Conservation (phyloP, 345 rosid genomes). For the Excoecaria cochinchinensis region DNA sequence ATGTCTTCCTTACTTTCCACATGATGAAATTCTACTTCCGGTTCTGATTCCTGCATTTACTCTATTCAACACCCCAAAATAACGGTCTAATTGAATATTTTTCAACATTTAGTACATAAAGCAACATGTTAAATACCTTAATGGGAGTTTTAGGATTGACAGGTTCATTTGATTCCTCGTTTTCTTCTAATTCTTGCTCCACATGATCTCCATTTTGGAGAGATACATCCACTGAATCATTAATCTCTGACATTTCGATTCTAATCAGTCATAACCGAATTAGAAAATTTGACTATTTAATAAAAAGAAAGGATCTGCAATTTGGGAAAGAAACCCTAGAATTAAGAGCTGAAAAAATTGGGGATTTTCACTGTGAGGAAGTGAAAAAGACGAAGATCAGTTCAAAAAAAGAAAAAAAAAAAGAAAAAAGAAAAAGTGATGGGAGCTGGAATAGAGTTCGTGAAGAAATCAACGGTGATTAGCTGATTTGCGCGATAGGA, state of each 20-base stretch:
- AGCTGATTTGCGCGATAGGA: background rate
- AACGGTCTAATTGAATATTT: background rate
- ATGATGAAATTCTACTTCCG: conserved; percentile 27
- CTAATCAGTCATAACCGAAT: conserved; percentile 19
- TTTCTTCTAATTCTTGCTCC: conserved; percentile 6
- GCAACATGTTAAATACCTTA: conserved; percentile 18
- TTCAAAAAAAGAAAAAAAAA: too few species aligned
- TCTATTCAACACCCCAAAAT: background rate
- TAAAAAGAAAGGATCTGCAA: conserved; percentile 30
- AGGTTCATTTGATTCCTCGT: conserved; percentile 9
- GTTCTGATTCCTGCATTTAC: conserved; percentile 2
- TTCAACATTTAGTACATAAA: background rate
- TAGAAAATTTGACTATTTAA: background rate
- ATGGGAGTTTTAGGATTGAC: conserved; percentile 5
- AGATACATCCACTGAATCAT: conserved; percentile 32
- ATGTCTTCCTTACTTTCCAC: conserved; percentile 76
- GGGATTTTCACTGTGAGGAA: conserved; percentile 1
- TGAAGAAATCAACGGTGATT: background rate
- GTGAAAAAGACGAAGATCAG: background rate
- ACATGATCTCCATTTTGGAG: conserved; percentile 23
- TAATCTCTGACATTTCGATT: conserved; percentile 45
- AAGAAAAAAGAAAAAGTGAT: background rate
- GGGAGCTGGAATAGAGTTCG: background rate
- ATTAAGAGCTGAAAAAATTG: background rate
- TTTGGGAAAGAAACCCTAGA: conserved; percentile 18